Base-by-base conservation (phyloP, 2,329 filamentous ascomycete genomes). In the Neonectria magnoliae region DNA sequence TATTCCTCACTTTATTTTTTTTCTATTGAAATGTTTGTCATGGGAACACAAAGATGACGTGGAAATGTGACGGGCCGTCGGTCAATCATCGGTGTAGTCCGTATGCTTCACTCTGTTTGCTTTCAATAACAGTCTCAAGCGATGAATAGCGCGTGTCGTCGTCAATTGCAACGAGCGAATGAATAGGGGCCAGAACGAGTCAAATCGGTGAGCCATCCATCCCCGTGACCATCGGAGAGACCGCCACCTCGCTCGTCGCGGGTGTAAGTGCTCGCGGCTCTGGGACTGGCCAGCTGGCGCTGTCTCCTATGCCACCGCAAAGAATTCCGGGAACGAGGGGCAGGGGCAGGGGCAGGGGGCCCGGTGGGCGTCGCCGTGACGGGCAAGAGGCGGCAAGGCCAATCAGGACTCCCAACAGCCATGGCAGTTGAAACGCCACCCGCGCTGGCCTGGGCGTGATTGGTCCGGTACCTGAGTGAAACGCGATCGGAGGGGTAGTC, bases 391-490 rank as follows among this genome's bases (percentile, higher is more conserved):
- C 25, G 4, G 22, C 42, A 16, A 9, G 48, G 56, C 71, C 71
- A 73, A 72, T 72, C 61, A 69, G 25, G 16, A 10, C 16, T 25
- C 45, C 14, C 61, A 51, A 3, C 2, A n/a, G 25, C 60, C 55
- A 57, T 64, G 66, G 50, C 60, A 50, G 67, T 67, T 57, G 53
- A 58, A 70, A 72, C 68, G 70, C 68, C 65, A 67, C 71, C 68
- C 66, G 66, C 64, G 38, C 27, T 42, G 53, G 20, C 38, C 31
- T 38, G 57, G 47, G 50, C 58, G 59, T 72, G 68, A 73, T 71
- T 71, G 70, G 67, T 44, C 57, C 51, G 25, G 71, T 72, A 57
- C 66, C 67, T 71, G 65, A 59, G 56, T 73, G 71, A 73, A 73
- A 73, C 71, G 42, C 66, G 33, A 38, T 54, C 58, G 27, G 36